These are phyloP conservation scores for Phaffia rhodozyma DNA, from an alignment of 1,284 basidiomycete genomes.

Conservation along the genomic window DNA sequence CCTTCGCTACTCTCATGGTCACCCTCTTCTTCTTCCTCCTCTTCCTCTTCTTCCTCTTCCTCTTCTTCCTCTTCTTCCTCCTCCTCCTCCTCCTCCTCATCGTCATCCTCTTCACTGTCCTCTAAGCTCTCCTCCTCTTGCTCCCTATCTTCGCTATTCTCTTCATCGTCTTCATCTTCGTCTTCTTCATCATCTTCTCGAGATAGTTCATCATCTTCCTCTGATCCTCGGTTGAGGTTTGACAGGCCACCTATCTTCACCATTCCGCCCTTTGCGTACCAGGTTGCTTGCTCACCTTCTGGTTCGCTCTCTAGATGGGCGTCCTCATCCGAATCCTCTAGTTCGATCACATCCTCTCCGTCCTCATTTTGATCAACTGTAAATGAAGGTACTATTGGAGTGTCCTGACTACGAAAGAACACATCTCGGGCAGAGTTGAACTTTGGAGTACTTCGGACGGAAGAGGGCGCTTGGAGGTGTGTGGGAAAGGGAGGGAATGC, in stretches of 20 bases:
- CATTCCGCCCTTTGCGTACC: too few species aligned
- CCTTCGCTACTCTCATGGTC: neutral
- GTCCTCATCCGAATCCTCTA: constrained; percentile 6
- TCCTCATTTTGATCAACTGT: neutral
- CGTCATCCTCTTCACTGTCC: neutral
- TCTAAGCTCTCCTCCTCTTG: neutral
- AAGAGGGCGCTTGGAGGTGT: too few species aligned
- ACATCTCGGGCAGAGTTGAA: constrained; percentile 2
- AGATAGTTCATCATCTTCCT: too few species aligned
- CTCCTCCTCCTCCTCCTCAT: neutral
- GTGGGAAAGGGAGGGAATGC: neutral
- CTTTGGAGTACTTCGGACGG: neutral
- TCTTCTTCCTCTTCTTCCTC: neutral
- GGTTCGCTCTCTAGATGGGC: too few species aligned
- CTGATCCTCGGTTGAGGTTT: too few species aligned
- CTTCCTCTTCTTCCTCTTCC: neutral
- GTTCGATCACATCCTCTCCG: constrained; percentile 2
- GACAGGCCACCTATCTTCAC: too few species aligned
- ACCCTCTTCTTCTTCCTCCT: neutral
- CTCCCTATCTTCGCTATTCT: neutral
- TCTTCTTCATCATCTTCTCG: too few species aligned
- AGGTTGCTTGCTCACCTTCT: too few species aligned
- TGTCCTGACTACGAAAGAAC: neutral
- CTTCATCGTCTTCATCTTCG: neutral
- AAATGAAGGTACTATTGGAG: neutral